Conservation (phyloP, 2,329 filamentous ascomycete species). For the Paraconiothyrium brasiliense region DNA sequence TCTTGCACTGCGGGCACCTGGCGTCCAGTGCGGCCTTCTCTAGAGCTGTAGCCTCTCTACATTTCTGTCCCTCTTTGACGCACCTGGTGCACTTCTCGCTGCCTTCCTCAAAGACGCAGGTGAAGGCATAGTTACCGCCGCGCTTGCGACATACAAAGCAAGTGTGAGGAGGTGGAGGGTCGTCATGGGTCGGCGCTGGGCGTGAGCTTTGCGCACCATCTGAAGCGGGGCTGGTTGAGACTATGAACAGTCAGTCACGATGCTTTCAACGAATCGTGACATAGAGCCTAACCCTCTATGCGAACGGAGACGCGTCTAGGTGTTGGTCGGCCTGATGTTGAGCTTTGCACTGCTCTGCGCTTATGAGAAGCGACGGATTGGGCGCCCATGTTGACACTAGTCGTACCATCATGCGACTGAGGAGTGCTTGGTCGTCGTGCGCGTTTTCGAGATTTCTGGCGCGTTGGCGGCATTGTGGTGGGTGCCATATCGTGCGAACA, state of each 20-base stretch:
- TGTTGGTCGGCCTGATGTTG: neutral
- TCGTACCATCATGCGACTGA: neutral
- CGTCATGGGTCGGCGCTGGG: neutral
- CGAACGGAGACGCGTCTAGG: neutral
- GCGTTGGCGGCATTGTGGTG: neutral
- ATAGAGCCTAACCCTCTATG: neutral
- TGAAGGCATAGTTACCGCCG: constrained; percentile 7
- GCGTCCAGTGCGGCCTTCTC: constrained; percentile 3
- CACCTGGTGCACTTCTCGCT: constrained; percentile 6
- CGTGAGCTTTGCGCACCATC: neutral
- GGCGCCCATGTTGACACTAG: neutral
- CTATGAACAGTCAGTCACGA: neutral
- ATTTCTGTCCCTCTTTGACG: neutral
- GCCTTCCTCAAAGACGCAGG: neutral
- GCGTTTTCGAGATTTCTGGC: neutral
- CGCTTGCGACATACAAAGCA: constrained; percentile 1
- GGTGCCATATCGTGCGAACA: neutral
- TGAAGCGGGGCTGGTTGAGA: neutral
- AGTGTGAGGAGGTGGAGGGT: neutral
- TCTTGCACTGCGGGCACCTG: constrained; percentile 3
- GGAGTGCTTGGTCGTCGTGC: neutral
- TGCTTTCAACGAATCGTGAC: neutral
- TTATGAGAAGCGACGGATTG: neutral
- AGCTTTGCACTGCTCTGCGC: neutral
- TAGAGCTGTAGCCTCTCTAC: neutral